phyloP scores from a whole-genome alignment of 805 yeast species.

The Tetrapisispora namnaoensis region DNA sequence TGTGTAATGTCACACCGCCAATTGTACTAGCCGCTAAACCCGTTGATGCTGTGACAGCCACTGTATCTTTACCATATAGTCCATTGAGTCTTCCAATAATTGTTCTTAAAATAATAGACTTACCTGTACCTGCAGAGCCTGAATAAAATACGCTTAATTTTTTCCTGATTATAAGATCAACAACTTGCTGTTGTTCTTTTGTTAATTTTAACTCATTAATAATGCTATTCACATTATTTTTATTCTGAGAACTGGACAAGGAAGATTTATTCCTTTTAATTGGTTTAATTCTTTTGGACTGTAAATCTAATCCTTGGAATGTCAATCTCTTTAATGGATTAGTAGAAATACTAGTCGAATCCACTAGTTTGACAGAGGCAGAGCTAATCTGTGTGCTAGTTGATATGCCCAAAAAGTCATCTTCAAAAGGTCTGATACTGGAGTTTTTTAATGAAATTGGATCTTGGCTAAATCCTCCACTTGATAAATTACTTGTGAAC shows the following conservation, averaged over 20 bases:
- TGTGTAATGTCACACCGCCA: conserved; percentile 82
- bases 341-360: neutral
- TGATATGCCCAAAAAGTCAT: neutral
- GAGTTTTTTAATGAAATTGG: neutral
- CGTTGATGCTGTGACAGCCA: conserved; percentile 91
- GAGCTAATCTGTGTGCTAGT: conserved; percentile 2
- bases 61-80: conserved; percentile 37
- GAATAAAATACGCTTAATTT: conserved; percentile 58
- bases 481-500: conserved; percentile 4
- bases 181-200: conserved; percentile 43
- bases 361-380: neutral
- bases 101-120: conserved; percentile 56
- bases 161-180: conserved; percentile 42
- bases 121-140: conserved; percentile 86
- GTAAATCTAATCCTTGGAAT: conserved; percentile 13
- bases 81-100: conserved; percentile 45
- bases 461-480: neutral
- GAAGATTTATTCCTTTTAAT: conserved; percentile 2
- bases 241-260: neutral
- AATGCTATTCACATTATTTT: neutral
- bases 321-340: conserved; percentile 9
- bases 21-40: conserved; percentile 93
- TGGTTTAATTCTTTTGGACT: conserved; percentile 15
- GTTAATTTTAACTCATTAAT: conserved; percentile 18
- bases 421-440: neutral